A percentile compares a stretch with the other conserved stretches of the same genome.
phyloP scores from a whole-genome alignment of 441 rosid species.

The Sinapis alba region DNA sequence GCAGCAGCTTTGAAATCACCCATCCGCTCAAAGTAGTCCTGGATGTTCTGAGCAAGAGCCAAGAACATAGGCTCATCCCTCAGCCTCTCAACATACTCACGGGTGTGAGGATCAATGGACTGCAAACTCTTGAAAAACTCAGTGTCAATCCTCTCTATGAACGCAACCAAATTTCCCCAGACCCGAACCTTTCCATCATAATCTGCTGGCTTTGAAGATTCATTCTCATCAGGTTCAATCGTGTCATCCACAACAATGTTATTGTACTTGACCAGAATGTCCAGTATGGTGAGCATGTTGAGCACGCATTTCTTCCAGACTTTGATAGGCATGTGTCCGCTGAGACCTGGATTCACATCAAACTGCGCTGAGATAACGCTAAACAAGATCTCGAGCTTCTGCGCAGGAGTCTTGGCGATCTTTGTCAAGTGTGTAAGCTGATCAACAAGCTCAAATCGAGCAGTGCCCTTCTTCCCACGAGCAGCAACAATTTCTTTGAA shows the following conservation, averaged over 20 bases:
- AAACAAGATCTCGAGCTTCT: conserved; percentile 79
- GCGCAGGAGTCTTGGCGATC: conserved; percentile 88
- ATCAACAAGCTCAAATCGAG: conserved; percentile 80
- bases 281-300: conserved; percentile 68
- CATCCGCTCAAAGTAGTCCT: conserved; percentile 60
- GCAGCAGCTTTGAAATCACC: conserved; percentile 68
- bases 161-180: conserved; percentile 85
- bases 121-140: conserved; percentile 89
- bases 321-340: conserved; percentile 79
- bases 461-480: conserved; percentile 81
- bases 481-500: conserved; percentile 79
- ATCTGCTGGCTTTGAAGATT: conserved; percentile 66
- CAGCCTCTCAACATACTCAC: conserved; percentile 75
- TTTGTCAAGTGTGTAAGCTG: conserved; percentile 75
- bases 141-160: conserved; percentile 68
- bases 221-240: conserved; percentile 76
- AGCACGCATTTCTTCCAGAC: conserved; percentile 80
- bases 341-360: conserved; percentile 83
- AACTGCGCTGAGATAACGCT: conserved; percentile 79
- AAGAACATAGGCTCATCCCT: conserved; percentile 70
- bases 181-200: conserved; percentile 57
- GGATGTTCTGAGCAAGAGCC: conserved; percentile 77
- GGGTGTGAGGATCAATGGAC: conserved; percentile 81
- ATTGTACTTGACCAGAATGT: conserved; percentile 65
- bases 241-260: conserved; percentile 68